Base-by-base conservation (phyloP, 495 filamentous ascomycete species). In the Cercophora samala region DNA sequence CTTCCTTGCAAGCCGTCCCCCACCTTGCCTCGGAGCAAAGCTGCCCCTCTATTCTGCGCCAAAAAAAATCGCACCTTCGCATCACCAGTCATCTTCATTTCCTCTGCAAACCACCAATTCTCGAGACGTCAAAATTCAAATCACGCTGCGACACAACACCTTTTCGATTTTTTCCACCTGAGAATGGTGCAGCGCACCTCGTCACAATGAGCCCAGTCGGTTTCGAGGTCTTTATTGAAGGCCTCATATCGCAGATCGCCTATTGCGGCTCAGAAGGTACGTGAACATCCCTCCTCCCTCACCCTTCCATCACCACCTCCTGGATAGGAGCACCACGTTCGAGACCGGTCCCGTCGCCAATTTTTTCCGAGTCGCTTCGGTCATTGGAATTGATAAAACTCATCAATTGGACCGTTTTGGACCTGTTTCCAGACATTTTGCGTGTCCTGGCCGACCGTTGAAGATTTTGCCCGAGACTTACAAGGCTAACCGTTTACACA, bases 231-330 rank as follows among this genome's bases (percentile, higher is more conserved):
- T 77, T 95, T 76, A 87, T 93, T 59, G 84, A 89, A 69, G 87
- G 86, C 72, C 77, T 93, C 59, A 77, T 94, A 58, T 83, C 84
- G 21, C 89, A 91, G 80, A 89, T 94, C 73, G 90, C 90, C 6
- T 82, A 81, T 71, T 79, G 78, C 62, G 91, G 91, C 32, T 84
- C 85, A 66, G 81, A 85, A 80, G 91, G 91, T 93, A 76, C 78
- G 90, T 85, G 61, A 15, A 15, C 25, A 52, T 66, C 55, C 67
- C 69, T 69, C 22, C 11, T 46, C 6, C 5, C 6, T 1, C 37
- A 46, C 9, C 37, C 15, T 13, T 46, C 37, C 54, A 55, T 60
- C n/a, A 46, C 24, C 22, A n/a, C 54, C 59, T 23, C 17, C 26
- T 37, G 19, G 18, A 56, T 24, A 26, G 21, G 46, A 60, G 58